Base-by-base conservation (phyloP, 2,329 filamentous ascomycete species). In the Fusarium pininemorale region DNA sequence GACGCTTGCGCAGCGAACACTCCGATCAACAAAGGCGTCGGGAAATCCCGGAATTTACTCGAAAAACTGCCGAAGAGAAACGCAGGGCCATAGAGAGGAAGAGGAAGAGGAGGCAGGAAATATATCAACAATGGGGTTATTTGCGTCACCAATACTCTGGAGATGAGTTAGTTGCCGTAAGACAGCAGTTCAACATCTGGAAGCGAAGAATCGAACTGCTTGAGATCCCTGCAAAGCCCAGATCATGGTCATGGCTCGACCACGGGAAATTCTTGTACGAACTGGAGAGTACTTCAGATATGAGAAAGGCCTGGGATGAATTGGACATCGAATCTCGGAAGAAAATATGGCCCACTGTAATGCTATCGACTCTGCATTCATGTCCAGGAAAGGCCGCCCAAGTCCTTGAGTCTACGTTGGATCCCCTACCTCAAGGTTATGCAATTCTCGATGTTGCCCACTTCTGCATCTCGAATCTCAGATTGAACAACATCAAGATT, bases 381-480 rank as follows among this genome's bases (percentile, higher is more conserved):
- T 75, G 70, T n/a, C 83, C 83, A 3, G 76, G 78, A 15, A 81
- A 80, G 60, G 79, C 79, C 6, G 56, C 53, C 16, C 71, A 72
- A 60, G 78, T 86, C 13, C 78, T 86, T 5, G 74, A 80, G 24
- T 83, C 83, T 8, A 86, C 83, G 0, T 64, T 83, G 61, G 77
- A 83, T 41, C 80, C 81, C 10, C 59, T 77, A 16, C 79, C 82
- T 4, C 82, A 82, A 1, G 81, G 81, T 3, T 86, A 84, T 60
- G 81, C 82, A 14, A 79, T 83, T 14, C 77, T 80, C 9, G 84
- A 86, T 59, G 77, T 77, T 3, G 63, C 85, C 4, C 67, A 79
- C 20, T 81, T 82, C 56, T 70, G 83, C 22, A 79, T 78, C 18
- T 74, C 73, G 8, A 73, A 63, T 8, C 39, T 81, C 32, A 65